Evolutionary conservation across 228 moss, liverwort and hornwort genomes (phyloP).

Genomic region (Sphagnum fallax): DNA sequence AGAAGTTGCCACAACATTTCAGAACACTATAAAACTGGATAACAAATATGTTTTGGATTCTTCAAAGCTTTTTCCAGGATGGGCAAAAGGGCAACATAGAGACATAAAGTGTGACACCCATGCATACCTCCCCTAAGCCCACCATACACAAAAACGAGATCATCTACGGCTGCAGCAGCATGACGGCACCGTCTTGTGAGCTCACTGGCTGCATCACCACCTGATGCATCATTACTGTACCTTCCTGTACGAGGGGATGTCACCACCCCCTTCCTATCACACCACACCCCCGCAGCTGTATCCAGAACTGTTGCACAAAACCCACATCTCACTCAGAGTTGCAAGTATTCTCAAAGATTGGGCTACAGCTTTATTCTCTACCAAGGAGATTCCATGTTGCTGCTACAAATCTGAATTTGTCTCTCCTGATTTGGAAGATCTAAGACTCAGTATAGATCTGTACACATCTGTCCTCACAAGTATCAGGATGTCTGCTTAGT

Average conservation of each 20-base stretch:
- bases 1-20: background rate
- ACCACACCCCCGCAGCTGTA: conserved; percentile 96
- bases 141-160: conserved; percentile 83
- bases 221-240: conserved; percentile 83
- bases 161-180: conserved; percentile 87
- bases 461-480: background rate
- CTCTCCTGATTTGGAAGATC: background rate
- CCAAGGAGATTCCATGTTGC: background rate
- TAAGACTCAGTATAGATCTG: background rate
- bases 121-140: conserved; percentile 84
- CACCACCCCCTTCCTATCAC: conserved; percentile 76
- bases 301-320: conserved; percentile 50
- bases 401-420: too few species aligned
- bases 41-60: background rate
- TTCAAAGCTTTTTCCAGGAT: background rate
- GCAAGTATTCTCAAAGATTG: background rate
- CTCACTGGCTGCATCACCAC: conserved; percentile 77
- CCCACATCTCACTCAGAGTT: conserved; percentile 6
- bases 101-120: background rate
- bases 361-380: background rate
- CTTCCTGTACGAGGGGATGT: conserved; percentile 78
- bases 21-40: background rate
- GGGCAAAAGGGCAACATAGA: background rate
- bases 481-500: background rate
- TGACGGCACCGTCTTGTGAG: conserved; percentile 89